These are phyloP conservation scores for Domatiomyces catenatus DNA, from an alignment of 2,329 filamentous ascomycete genomes.

Conservation along the genomic window DNA sequence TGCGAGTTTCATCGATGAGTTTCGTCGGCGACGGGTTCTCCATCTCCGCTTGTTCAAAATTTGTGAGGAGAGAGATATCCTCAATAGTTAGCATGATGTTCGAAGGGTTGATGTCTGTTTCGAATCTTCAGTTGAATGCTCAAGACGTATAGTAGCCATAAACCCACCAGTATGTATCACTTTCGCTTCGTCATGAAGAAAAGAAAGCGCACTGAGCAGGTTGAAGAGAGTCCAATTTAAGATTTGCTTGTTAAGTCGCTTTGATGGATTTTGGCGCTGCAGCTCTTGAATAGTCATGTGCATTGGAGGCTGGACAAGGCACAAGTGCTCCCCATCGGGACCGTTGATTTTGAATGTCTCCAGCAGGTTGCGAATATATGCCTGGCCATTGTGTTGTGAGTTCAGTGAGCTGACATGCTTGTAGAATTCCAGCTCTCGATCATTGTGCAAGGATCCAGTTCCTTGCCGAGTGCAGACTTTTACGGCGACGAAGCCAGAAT, in stretches of 20 bases:
- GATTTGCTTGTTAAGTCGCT: conserved; percentile 1
- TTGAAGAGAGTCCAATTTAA: conserved; percentile 3
- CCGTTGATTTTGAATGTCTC: conserved; percentile 23
- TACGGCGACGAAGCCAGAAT: conserved; percentile 1
- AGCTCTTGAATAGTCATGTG: conserved; percentile 9
- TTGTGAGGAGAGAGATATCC: conserved; percentile 18
- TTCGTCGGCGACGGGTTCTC: conserved; percentile 17
- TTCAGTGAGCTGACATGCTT: conserved; percentile 4
- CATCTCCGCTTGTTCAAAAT: conserved; percentile 20
- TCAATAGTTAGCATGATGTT: conserved; percentile 22
- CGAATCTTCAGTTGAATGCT: no score
- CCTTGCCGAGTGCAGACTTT: conserved; percentile 5
- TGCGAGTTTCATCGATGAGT: conserved; percentile 14
- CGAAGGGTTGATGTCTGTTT: conserved; percentile 20
- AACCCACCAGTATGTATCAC: conserved; percentile 1
- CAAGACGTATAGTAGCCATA: no score
- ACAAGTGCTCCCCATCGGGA: conserved; percentile 21
- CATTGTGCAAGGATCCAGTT: background rate
- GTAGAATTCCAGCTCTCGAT: conserved; percentile 6
- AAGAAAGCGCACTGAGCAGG: conserved; percentile 1
- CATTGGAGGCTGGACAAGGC: conserved; percentile 22
- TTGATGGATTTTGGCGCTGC: background rate
- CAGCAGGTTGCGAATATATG: conserved; percentile 19
- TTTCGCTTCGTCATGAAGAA: conserved; percentile 3
- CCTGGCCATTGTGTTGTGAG: conserved; percentile 2